A percentile compares a stretch with the other conserved stretches of the same genome.
These are phyloP conservation scores for Albugo candida DNA, from an alignment of 352 stramenopile genomes.

Conservation along the genomic window DNA sequence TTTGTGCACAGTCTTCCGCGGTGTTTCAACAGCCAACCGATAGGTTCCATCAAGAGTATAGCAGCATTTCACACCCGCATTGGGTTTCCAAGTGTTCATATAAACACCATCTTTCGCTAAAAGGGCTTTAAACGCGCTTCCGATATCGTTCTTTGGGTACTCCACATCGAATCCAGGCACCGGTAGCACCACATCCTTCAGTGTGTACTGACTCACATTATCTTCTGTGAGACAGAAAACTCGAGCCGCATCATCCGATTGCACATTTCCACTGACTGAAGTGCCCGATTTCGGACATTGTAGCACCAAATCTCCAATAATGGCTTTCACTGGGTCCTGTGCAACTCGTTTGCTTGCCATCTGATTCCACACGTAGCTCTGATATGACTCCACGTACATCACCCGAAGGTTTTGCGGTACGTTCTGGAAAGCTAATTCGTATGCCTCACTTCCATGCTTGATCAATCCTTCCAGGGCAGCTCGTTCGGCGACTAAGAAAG, in stretches of 20 bases:
- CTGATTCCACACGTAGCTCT: conserved; percentile 91
- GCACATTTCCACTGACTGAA: conserved; percentile 2
- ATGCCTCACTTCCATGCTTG: conserved; percentile 50
- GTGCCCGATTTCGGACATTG: not conserved
- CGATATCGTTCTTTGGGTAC: conserved; percentile 64
- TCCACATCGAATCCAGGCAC: conserved; percentile 78
- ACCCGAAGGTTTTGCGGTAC: conserved; percentile 37
- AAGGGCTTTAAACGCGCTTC: conserved; percentile 13
- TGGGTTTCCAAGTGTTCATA: conserved; percentile 11
- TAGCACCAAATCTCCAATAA: conserved; percentile 83
- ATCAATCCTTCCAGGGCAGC: conserved; percentile 51
- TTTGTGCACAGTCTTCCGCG: conserved; percentile 46
- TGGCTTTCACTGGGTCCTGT: conserved; percentile 24
- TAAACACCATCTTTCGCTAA: conserved; percentile 16
- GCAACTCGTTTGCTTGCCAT: conserved; percentile 81
- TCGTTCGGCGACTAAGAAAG: conserved; percentile 46
- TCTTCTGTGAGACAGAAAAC: conserved; percentile 60
- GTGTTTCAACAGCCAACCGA: conserved; percentile 51
- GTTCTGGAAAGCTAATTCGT: conserved; percentile 47
- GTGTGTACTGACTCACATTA: conserved; percentile 70
- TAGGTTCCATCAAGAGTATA: conserved; percentile 68
- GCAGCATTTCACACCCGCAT: conserved; percentile 18
- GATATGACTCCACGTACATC: conserved; percentile 68
- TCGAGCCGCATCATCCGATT: conserved; percentile 15
- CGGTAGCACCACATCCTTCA: conserved; percentile 89